Evolutionary conservation across 495 filamentous ascomycete species (phyloP), one percentile per base, ranked within the genome.

Genomic region (Aspergillus cavernicola): DNA sequence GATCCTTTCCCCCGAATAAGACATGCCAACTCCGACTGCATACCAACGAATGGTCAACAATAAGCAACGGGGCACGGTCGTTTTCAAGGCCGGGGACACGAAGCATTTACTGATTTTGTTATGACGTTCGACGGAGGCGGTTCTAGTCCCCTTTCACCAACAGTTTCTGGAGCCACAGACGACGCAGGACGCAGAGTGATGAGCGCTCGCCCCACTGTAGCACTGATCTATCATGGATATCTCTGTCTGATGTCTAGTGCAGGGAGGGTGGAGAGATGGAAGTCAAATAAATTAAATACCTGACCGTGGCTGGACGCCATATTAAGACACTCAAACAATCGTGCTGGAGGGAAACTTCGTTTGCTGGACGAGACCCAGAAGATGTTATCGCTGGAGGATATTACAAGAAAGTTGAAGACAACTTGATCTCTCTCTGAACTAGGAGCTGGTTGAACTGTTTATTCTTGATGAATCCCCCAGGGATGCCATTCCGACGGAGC

Each of bases 401-500:
- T n/a, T n/a, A n/a, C n/a, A n/a, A n/a, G n/a, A n/a, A n/a, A n/a
- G n/a, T n/a, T n/a, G n/a, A n/a, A n/a, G n/a, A n/a, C n/a, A n/a
- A n/a, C n/a, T n/a, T n/a, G n/a, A n/a, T n/a, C n/a, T n/a, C n/a
- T n/a, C n/a, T n/a, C n/a, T n/a, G n/a, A n/a, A n/a, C n/a, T n/a
- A n/a, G n/a, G n/a, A n/a, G n/a, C n/a, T n/a, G n/a, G n/a, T n/a
- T n/a, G n/a, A n/a, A n/a, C n/a, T n/a, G n/a, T n/a, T n/a, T 9
- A 9, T 28, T 28, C 24, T 9, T 4, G 24, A 28, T 9, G 24
- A 19, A 37, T 1, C 29, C 38, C 35, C 39, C 37, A 49, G 41
- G 52, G 35, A 64, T 64, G 61, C 57, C 49, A 43, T 49, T 51
- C 40, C 55, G 58, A 35, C 61, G 59, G 52, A 61, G 63, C 13